Evolutionary conservation across 2,329 filamentous ascomycete genomes (phyloP).

Genomic region (Monilinia polystroma): DNA sequence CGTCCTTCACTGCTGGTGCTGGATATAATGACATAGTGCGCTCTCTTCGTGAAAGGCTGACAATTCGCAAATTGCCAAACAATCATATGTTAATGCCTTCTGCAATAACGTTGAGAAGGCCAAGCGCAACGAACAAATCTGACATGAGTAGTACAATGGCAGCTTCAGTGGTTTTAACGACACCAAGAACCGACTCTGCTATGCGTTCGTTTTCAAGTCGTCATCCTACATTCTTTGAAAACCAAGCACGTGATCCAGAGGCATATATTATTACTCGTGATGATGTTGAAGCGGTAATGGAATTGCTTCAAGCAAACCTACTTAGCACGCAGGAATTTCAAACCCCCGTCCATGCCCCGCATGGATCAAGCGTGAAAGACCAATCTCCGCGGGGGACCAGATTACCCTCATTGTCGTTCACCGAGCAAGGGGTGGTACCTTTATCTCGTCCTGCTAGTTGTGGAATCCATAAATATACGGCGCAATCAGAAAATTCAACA

Average conservation of each 20-base stretch:
- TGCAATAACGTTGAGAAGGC: conserved; percentile 34
- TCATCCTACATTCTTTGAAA: not conserved
- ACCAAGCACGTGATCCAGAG: conserved; percentile 18
- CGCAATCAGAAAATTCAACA: conserved; percentile 3
- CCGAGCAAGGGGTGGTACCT: conserved; percentile 20
- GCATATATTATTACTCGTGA: conserved; percentile 33
- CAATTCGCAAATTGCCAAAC: conserved; percentile 26
- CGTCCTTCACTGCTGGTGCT: conserved; percentile 26
- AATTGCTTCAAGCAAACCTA: conserved; percentile 23
- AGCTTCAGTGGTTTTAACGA: conserved; percentile 8
- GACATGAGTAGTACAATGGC: not conserved
- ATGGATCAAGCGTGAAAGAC: not conserved
- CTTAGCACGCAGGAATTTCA: not conserved
- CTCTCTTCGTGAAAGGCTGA: conserved; percentile 32
- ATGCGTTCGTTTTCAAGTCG: conserved; percentile 1
- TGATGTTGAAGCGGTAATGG: conserved; percentile 33
- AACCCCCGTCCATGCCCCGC: not conserved
- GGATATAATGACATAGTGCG: conserved; percentile 29
- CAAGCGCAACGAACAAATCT: conserved; percentile 25
- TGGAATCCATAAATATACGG: conserved; percentile 8
- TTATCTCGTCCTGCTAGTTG: not conserved
- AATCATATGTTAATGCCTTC: conserved; percentile 25
- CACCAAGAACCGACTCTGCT: not conserved
- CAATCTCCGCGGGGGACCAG: conserved; percentile 13
- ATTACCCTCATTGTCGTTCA: conserved; percentile 20